phyloP scores from a whole-genome alignment of 495 filamentous ascomycete species.

The Margaritispora aquatica region DNA sequence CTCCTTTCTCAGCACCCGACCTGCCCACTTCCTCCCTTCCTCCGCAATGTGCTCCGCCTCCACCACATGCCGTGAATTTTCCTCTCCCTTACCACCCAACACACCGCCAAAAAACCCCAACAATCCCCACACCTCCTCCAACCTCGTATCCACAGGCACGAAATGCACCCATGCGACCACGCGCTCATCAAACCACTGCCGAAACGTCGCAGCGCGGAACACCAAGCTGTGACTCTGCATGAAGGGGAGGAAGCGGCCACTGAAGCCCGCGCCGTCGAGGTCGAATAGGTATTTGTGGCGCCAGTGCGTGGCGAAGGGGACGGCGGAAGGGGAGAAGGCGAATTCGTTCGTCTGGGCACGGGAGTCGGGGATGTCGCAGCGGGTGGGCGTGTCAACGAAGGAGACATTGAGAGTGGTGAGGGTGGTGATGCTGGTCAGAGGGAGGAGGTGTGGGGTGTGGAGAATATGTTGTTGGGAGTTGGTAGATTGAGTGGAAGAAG shows the following conservation, averaged over 20 bases:
- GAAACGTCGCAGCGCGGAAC: conserved; percentile 67
- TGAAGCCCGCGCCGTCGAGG: conserved; percentile 68
- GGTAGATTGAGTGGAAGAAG: no score
- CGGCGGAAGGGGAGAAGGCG: conserved; percentile 18
- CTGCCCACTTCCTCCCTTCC: conserved; percentile 60
- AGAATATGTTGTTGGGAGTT: neutral
- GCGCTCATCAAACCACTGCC: conserved; percentile 69
- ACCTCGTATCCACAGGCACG: conserved; percentile 81
- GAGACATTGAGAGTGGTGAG: conserved; percentile 36
- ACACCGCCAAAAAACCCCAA: conserved; percentile 74
- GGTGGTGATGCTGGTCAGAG: conserved; percentile 17
- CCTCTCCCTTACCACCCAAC: conserved; percentile 25
- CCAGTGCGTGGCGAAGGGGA: conserved; percentile 27
- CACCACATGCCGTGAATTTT: conserved; percentile 45
- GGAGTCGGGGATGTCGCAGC: conserved; percentile 49
- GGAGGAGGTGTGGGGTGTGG: neutral
- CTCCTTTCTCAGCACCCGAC: conserved; percentile 57
- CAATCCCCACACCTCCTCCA: conserved; percentile 66
- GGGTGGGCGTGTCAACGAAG: conserved; percentile 43
- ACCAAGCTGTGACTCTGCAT: conserved; percentile 55
- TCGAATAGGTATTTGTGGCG: conserved; percentile 49
- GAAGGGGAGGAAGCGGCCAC: conserved; percentile 64
- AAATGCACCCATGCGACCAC: conserved; percentile 68
- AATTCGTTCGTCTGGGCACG: conserved; percentile 45
- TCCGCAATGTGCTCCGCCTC: conserved; percentile 56